A percentile compares a stretch with the other conserved stretches of the same genome.
These are phyloP conservation scores for Prototheca cutis DNA, from an alignment of 163 green algal genomes.

Conservation along the genomic window DNA sequence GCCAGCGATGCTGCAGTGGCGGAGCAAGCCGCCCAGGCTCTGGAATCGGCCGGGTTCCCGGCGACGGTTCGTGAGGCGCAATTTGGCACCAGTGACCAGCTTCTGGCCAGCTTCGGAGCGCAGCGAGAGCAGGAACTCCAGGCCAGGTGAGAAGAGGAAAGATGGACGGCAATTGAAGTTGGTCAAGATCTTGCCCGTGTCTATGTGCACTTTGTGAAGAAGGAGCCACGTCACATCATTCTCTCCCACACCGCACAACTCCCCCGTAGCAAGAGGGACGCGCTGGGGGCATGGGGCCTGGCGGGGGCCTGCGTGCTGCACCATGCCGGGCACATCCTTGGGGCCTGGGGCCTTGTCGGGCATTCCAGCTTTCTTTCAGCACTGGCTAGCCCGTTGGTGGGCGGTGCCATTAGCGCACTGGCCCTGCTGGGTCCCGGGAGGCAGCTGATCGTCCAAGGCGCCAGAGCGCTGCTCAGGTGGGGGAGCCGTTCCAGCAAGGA, in stretches of 20 bases:
- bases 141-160: not conserved
- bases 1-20: conserved; percentile 5
- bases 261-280: conserved; percentile 33
- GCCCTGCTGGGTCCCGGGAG: conserved; percentile 68
- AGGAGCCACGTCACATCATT: not conserved
- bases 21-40: conserved; percentile 15
- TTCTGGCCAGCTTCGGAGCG: no score
- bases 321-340: conserved; percentile 78
- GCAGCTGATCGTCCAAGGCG: conserved; percentile 47
- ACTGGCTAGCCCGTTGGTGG: conserved; percentile 54
- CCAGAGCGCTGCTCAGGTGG: conserved; percentile 29
- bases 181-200: conserved; percentile 9
- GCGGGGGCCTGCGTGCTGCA: conserved; percentile 69
- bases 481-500: not conserved
- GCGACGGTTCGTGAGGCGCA: not conserved
- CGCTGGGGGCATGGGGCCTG: conserved; percentile 66
- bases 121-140: conserved; percentile 7
- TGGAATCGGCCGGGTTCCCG: conserved; percentile 57
- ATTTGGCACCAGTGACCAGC: no score
- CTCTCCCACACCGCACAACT: not conserved
- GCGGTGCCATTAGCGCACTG: conserved; percentile 51
- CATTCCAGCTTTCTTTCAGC: conserved; percentile 17
- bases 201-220: not conserved
- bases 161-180: conserved; percentile 13
- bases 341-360: conserved; percentile 50